Evolutionary conservation across 805 yeast species (phyloP), one percentile per base, ranked within the genome.

Genomic region (Monosporozyma solicola): DNA sequence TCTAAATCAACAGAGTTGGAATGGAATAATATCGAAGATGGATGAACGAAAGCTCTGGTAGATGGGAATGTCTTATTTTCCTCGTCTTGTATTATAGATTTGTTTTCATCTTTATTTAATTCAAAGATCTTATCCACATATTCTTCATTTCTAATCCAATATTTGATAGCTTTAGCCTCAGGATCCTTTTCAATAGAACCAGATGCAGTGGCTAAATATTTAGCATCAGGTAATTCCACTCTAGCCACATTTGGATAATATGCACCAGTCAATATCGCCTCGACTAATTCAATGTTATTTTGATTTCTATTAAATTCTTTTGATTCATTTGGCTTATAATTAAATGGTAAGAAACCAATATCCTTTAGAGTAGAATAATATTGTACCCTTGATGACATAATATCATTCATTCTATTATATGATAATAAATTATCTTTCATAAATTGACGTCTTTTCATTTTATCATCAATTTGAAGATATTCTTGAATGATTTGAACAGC

Each of bases 131-230:
- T 57, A 46, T 70, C 72, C 50, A 72, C 65, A 54, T 74, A 82
- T 50, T 74, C 76, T 50, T 84, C 88, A 60, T 80, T 81, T 57
- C 87, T 71, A 46, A 85, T 76, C 86, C 90, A 90, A 50, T 82
- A 80, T 63, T 83, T 85, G 54, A 85, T 84, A 54, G 76, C 73
- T 53, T 75, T 78, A 2, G 91, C 86, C 62, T 91, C 97, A 0
- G 90, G 87, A 60, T 91, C 96, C n/a, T 81, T 75, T 51, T 87
- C 91, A 46, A 92, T 77, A 0, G 97, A 79, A 24, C 99, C 99
- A 0, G 82, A 76, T 35, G 83, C 72, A 1, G 88, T 80, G 39
- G 82, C 78, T 46, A 81, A 70, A 65, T 72, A 92, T 61, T 86
- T 87, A 3, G 91, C 80, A 55, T 88, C 90, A 0, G 98, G 97